Evolutionary conservation across 352 stramenopile species (phyloP), one percentile per base, ranked within the genome.

Genomic region (Globisporangium ultimum): DNA sequence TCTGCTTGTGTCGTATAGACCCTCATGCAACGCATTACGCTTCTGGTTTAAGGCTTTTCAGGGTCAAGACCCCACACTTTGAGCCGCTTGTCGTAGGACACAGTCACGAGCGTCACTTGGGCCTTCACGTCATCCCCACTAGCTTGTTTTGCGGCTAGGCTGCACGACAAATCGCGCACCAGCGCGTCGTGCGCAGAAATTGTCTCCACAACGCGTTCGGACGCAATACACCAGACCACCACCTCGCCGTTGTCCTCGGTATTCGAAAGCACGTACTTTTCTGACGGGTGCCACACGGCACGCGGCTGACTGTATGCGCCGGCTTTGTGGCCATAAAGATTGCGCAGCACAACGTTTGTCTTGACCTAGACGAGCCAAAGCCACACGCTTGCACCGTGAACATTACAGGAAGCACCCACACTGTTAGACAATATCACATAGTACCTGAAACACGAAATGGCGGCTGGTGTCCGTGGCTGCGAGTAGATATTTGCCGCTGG

Each of bases 251-350:
- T 74, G 18, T 89, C 80, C 67, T 93, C 83, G 14, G 77, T 93
- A 60, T 95, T 95, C 34, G 85, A 89, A 46, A 95, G 73, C 21
- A 92, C 68, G 43, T 91, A 95, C 64, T 92, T 91, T 58, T 91
- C 85, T 1, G 83, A 92, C 34, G 78, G 71, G 58, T 95, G 78
- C 85, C 85, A 95, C 18, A 78, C 42, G 28, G 67, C 81, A 15
- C 83, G 72, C 11, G 85, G 85, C 50, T 93, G 85, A 47, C 85
- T 95, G 67, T 93, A 95, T 34, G 81, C 66, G 4, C 84, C 85
- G 36, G 85, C 85, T 53, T 91, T 91, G 64, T 95, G 85, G 0
- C 85, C 85, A 59, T 92, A 92, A n/a, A 91, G 87, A 50, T 68
- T 95, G 45, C 85, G 72, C 28, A 90, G 64, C 17, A 83, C 71